Base-by-base conservation (phyloP, 2,329 filamentous ascomycete genomes). In the Colletotrichum brevisporum region DNA sequence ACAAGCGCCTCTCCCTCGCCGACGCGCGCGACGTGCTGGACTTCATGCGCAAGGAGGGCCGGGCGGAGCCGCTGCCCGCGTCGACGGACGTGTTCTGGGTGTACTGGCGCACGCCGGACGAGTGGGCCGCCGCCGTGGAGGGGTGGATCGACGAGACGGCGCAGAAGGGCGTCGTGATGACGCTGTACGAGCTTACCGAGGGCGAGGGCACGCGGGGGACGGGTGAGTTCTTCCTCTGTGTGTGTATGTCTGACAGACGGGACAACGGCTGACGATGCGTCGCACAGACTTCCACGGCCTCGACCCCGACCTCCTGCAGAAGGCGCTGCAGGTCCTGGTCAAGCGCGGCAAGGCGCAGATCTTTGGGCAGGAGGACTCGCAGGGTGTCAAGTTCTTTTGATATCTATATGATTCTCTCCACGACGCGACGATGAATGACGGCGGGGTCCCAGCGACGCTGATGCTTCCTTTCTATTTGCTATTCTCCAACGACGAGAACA, bases 361-460 rank as follows among this genome's bases (percentile, higher is more conserved):
- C 27, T 98, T 99, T 82, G 95, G 95, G 41, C 89, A 90, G 62
- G 94, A 95, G 75, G 94, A 95, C 78, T 92, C 93, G 70, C 90
- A 93, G 76, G 96, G 96, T 75, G 94, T 98, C 73, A 99, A 99
- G 83, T 98, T 99, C 83, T 98, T 98, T 78, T 98, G 83, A 91
- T 55, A 36, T 36, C 31, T 36, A 36, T 36, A 10, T 36, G 31
- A 10, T 36, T 10, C 5, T 36, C 31, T 10, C 27, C 2, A 36
- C 31, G 31, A 36, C 10, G 31, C 31, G 31, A 36, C 31, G 31
- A 36, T 36, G 31, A 36, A 36, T 36, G 31, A 36, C 31, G 31
- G 31, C 4, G 31, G 5, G 31, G 31, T 31, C 31, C 31, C 31
- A 36, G 31, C 10, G 31, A 36, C 10, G 31, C 31, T 36, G 10